phyloP scores from a whole-genome alignment of 2,329 filamentous ascomycete species.

The Raffaelea albimanens region DNA sequence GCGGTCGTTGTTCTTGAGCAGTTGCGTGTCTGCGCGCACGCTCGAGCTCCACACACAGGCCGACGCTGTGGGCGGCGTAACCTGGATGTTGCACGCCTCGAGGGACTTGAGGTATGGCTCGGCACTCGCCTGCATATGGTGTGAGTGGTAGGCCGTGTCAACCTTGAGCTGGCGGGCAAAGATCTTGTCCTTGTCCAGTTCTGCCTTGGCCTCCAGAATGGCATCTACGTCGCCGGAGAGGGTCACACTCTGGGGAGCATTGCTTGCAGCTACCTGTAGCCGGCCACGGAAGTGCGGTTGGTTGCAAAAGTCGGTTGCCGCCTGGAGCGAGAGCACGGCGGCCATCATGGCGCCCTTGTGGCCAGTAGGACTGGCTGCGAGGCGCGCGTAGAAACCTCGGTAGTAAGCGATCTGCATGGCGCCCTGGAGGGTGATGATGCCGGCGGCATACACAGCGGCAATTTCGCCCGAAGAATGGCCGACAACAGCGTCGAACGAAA shows the following conservation, averaged over 20 bases:
- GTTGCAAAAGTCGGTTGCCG: conserved; percentile 28
- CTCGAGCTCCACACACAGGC: no score
- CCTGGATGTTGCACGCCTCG: no score
- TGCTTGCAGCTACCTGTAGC: conserved; percentile 35
- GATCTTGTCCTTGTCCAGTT: conserved; percentile 29
- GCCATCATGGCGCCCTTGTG: conserved; percentile 40
- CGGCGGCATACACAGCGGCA: conserved; percentile 15
- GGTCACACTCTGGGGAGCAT: conserved; percentile 41
- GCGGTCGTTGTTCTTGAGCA: no score
- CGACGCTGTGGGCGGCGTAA: no score
- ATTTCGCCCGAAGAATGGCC: conserved; percentile 19
- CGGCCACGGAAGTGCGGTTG: conserved; percentile 14
- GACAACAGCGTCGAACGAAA: conserved; percentile 12
- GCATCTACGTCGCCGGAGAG: conserved; percentile 37
- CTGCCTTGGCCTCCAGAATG: conserved; percentile 30
- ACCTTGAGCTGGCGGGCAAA: conserved; percentile 29
- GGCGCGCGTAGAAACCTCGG: neutral
- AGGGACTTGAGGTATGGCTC: conserved; percentile 14
- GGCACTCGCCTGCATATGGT: conserved; percentile 16
- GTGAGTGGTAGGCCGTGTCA: conserved; percentile 24
- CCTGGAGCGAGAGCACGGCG: conserved; percentile 35
- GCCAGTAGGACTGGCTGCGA: neutral
- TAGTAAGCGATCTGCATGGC: conserved; percentile 9
- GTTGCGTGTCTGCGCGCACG: no score
- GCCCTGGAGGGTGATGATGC: conserved; percentile 8